Conservation (phyloP, 2,329 filamentous ascomycete genomes). For the Colletotrichum viniferum region DNA sequence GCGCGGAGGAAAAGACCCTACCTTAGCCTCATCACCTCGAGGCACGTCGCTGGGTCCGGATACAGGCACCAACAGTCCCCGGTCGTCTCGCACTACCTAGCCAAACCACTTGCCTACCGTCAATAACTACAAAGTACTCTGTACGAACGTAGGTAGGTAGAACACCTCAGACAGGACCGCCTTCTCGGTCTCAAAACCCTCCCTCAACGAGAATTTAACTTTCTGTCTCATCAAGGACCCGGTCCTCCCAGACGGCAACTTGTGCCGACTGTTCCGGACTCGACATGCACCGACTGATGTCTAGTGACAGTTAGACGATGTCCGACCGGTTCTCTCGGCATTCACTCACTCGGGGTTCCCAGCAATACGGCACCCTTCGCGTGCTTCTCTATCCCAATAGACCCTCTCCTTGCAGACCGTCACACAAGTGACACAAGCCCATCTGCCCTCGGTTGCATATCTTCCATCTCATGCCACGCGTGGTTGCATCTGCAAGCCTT, state of each 20-base stretch:
- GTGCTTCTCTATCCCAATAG: neutral
- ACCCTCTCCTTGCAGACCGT: neutral
- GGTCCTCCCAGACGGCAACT: neutral
- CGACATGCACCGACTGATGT: neutral
- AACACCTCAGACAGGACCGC: neutral
- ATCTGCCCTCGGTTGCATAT: neutral
- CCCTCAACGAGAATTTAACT: neutral
- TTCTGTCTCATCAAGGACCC: neutral
- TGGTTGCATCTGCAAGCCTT: neutral
- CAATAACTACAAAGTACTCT: neutral
- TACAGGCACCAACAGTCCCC: neutral
- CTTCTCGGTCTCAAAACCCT: neutral
- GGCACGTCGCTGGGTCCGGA: neutral
- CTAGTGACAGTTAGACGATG: neutral
- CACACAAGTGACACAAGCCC: neutral
- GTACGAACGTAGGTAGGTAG: neutral
- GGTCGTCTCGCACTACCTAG: neutral
- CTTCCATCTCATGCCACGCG: neutral
- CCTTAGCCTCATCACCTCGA: neutral
- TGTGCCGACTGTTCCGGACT: conserved; percentile 10
- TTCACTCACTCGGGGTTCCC: neutral
- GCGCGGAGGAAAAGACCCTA: neutral
- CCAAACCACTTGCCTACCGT: neutral
- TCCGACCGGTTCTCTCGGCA: conserved; percentile 5
- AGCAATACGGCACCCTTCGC: neutral